These are phyloP conservation scores for Moesziomyces parantarcticus DNA, from an alignment of 1,284 basidiomycete species.

Conservation along the genomic window DNA sequence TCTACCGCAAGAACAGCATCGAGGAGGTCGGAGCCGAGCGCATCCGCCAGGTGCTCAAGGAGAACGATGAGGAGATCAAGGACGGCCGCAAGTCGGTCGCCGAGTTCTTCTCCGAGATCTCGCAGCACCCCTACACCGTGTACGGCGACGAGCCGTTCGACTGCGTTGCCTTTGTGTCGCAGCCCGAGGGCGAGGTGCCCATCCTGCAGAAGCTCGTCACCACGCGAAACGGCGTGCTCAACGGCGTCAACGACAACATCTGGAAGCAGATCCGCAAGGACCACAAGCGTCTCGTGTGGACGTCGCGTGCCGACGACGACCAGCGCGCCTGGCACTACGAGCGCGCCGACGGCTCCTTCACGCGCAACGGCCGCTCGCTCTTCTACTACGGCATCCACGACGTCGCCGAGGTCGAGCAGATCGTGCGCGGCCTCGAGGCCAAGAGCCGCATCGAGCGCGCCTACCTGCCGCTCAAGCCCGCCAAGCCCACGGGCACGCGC, in stretches of 20 bases:
- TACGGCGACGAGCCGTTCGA: conserved; percentile 98
- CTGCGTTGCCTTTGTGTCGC: conserved; percentile 91
- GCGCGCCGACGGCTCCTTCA: conserved; percentile 96
- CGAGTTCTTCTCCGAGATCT: conserved; percentile 83
- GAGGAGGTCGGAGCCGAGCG: conserved; percentile 90
- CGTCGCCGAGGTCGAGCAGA: conserved; percentile 84
- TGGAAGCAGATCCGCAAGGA: conserved; percentile 95
- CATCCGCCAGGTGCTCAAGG: conserved; percentile 74
- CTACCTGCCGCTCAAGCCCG: conserved; percentile 89
- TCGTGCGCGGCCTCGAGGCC: conserved; percentile 81
- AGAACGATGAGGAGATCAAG: conserved; percentile 91
- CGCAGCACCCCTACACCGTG: conserved; percentile 80
- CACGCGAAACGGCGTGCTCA: conserved; percentile 87
- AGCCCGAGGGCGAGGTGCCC: conserved; percentile 87
- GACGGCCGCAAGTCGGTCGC: conserved; percentile 87
- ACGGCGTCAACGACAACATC: conserved; percentile 96
- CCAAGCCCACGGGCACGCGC: conserved; percentile 68
- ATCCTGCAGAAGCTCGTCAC: conserved; percentile 92
- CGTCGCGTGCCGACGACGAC: conserved; percentile 92
- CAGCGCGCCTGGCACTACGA: conserved; percentile 98
- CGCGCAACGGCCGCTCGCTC: conserved; percentile 85
- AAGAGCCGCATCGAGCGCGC: conserved; percentile 86
- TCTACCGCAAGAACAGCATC: conserved; percentile 86
- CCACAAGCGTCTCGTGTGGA: conserved; percentile 95
- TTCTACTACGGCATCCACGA: conserved; percentile 98